Evolutionary conservation across 1,139 yeast genomes (phyloP).

Genomic region (Komagataea norvegica): DNA sequence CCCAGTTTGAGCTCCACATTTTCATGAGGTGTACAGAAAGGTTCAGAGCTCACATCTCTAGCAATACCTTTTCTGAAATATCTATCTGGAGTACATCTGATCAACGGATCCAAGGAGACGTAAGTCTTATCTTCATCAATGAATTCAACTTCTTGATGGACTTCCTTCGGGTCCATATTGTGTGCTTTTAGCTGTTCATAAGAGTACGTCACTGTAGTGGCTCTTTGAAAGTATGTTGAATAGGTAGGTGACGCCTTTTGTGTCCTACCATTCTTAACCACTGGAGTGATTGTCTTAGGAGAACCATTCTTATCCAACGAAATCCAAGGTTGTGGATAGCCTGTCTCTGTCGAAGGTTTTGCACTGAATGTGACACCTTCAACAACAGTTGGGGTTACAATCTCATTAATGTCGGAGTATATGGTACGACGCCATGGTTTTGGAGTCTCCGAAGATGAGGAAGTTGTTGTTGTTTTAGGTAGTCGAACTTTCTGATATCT

Average conservation of each 20-base stretch:
- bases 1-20: slow-evolving; percentile 51
- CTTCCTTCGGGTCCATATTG: slow-evolving; percentile 57
- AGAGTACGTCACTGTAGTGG: slow-evolving; percentile 50
- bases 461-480: slow-evolving; percentile 26
- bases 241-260: slow-evolving; percentile 67
- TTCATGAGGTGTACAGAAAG: slow-evolving; percentile 79
- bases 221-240: slow-evolving; percentile 71
- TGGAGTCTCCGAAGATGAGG: slow-evolving; percentile 35
- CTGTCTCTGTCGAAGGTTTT: slow-evolving; percentile 56
- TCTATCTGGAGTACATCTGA: slow-evolving; percentile 79
- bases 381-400: slow-evolving; percentile 77
- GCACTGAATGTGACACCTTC: slow-evolving; percentile 78
- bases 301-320: slow-evolving; percentile 69
- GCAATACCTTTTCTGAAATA: slow-evolving; percentile 63
- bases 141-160: slow-evolving; percentile 48
- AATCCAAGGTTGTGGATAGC: slow-evolving; percentile 79
- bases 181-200: slow-evolving; percentile 66
- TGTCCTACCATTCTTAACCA: slow-evolving; percentile 64
- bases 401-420: slow-evolving; percentile 48
- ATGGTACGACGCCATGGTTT: slow-evolving; percentile 76
- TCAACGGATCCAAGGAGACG: slow-evolving; percentile 65
- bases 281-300: slow-evolving; percentile 77
- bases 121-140: slow-evolving; percentile 67
- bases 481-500: slow-evolving; percentile 23
- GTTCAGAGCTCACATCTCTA: slow-evolving; percentile 53